Evolutionary conservation across 805 yeast species (phyloP).

Genomic region (Candida nanaspora): DNA sequence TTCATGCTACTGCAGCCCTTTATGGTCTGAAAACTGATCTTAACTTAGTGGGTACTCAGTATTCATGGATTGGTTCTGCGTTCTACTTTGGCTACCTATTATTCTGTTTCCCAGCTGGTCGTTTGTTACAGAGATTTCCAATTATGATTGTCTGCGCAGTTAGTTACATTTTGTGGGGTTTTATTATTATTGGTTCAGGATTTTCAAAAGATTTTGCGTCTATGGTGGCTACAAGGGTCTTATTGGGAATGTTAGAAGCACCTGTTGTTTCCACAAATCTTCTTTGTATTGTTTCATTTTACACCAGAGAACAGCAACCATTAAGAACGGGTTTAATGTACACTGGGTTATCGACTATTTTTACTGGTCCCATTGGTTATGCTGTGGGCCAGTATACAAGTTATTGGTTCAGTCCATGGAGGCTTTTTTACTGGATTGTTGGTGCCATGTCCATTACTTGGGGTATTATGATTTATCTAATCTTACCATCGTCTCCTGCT

Average conservation of each 20-base stretch:
- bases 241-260: conserved; percentile 46
- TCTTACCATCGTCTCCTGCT: conserved; percentile 49
- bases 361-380: conserved; percentile 45
- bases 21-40: conserved; percentile 32
- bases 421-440: conserved; percentile 31
- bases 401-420: conserved; percentile 27
- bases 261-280: conserved; percentile 49
- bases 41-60: conserved; percentile 26
- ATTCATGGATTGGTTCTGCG: conserved; percentile 27
- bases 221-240: conserved; percentile 36
- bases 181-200: conserved; percentile 37
- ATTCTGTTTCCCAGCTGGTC: conserved; percentile 31
- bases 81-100: conserved; percentile 29
- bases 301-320: conserved; percentile 42
- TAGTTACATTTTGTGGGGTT: conserved; percentile 30
- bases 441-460: conserved; percentile 28
- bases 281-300: conserved; percentile 49
- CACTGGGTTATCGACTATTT: conserved; percentile 35
- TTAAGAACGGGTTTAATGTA: conserved; percentile 31
- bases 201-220: conserved; percentile 32
- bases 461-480: background rate
- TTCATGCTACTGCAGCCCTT: conserved; percentile 32
- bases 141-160: conserved; percentile 25
- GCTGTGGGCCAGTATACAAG: conserved; percentile 30
- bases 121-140: conserved; percentile 28